Conservation (phyloP, 768 basidiomycete genomes). For the Suillus lakei region DNA sequence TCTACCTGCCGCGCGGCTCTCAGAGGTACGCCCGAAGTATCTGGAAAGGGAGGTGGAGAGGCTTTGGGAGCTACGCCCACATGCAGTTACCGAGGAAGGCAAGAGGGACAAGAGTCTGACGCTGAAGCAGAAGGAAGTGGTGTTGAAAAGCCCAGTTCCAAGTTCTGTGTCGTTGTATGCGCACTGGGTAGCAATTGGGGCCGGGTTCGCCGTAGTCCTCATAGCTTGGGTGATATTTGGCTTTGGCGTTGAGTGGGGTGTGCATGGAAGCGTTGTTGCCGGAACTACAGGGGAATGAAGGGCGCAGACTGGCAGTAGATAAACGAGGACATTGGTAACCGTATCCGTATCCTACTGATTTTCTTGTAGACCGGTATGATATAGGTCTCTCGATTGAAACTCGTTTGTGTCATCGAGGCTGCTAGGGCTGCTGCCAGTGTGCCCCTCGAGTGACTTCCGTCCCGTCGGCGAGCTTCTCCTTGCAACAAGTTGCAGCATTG, state of each 20-base stretch:
- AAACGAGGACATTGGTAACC: too few species aligned
- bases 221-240: conserved; percentile 50
- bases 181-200: conserved; percentile 27
- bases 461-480: too few species aligned
- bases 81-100: background rate
- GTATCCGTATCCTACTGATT: too few species aligned
- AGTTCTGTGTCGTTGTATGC: background rate
- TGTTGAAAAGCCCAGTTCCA: conserved; percentile 7
- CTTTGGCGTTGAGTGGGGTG: conserved; percentile 45
- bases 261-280: conserved; percentile 40
- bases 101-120: conserved; percentile 2
- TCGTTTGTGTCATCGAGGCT: too few species aligned
- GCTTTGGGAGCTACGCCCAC: conserved; percentile 24
- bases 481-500: too few species aligned
- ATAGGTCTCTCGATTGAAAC: too few species aligned
- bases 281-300: conserved; percentile 34
- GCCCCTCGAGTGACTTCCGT: too few species aligned
- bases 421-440: too few species aligned
- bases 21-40: conserved; percentile 38
- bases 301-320: too few species aligned
- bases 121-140: conserved; percentile 7
- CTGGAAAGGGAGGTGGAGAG: conserved; percentile 35
- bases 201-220: conserved; percentile 33
- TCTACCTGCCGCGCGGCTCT: conserved; percentile 45
- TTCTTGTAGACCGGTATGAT: too few species aligned